Evolutionary conservation across 2,329 filamentous ascomycete species (phyloP), one percentile per base, ranked within the genome.

Genomic region (Boeremia exigua): DNA sequence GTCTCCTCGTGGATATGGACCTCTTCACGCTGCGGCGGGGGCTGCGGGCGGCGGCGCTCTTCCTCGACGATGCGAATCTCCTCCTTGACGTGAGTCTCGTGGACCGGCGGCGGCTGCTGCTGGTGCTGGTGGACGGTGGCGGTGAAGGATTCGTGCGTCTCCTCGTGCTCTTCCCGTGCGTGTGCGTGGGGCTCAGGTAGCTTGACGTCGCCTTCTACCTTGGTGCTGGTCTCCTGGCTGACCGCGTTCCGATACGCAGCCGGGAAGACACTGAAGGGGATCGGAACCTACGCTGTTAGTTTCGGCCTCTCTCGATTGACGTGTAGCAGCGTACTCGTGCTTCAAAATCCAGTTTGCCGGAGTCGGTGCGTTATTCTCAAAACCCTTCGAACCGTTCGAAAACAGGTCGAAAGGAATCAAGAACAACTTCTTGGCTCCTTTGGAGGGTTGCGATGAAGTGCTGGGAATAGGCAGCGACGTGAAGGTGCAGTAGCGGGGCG

Each of bases 341-440:
- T 90, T 96, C 93, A 95, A 96, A 97, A 91, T 97, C 93, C 93
- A 97, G 93, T 85, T 92, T 97, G 91, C 91, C 89, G 89, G 88
- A 88, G 90, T 87, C 82, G 78, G 79, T 80, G 81, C 82, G 87
- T 82, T 86, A 84, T 88, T 88, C 91, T 86, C 85, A 86, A 86
- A 78, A 78, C 82, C 81, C 81, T 81, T 81, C 81, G 79, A 83
- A 79, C 77, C 78, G 75, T 75, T 75, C 73, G 67, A 69, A 73
- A 75, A 77, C 74, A 75, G 73, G 73, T 77, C 84, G 84, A 87
- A 86, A 87, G 85, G 85, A 86, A 82, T 84, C 80, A 86, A 87
- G 84, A 87, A 86, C 76, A 77, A 77, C 75, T 78, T 77, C 75
- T 77, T 77, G 76, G 74, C 75, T 77, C 75, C 75, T 68, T 49